phyloP scores from a whole-genome alignment of 306 rosid species.

The Geum urbanum region DNA sequence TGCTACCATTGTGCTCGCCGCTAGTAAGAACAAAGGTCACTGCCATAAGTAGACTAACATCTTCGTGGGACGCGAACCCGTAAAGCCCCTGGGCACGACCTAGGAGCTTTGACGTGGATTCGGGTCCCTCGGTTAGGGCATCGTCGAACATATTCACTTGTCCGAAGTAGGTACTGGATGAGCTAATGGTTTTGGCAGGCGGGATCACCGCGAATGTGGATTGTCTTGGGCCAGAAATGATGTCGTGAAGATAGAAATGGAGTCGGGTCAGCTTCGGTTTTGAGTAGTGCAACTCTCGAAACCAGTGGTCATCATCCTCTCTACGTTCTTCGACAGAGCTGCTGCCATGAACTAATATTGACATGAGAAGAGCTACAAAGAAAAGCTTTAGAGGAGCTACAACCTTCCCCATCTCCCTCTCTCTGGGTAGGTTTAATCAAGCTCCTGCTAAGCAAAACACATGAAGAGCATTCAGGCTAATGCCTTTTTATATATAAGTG shows the following conservation, averaged over 20 bases:
- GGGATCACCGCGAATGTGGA: background rate
- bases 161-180: constrained; percentile 4
- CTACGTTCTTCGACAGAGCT: background rate
- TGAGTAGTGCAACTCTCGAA: constrained; percentile 1
- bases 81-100: constrained; percentile 22
- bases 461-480: no score
- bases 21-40: background rate
- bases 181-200: background rate
- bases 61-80: constrained; percentile 6
- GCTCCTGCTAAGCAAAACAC: background rate
- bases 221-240: background rate
- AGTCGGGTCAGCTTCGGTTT: constrained; percentile 10
- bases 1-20: no score
- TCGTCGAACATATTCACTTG: constrained; percentile 6
- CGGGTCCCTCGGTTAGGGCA: constrained; percentile 1
- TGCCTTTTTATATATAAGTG: no score
- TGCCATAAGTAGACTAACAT: background rate
- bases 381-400: background rate
- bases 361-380: background rate
- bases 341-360: background rate
- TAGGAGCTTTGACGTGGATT: constrained; percentile 6
- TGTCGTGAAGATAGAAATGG: constrained; percentile 18
- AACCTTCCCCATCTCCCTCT: background rate
- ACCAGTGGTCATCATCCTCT: constrained; percentile 1
- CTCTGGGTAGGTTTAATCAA: background rate